Evolutionary conservation across 345 rosid species (phyloP), one percentile per base, ranked within the genome.

Genomic region (Melaleuca quinquenervia): DNA sequence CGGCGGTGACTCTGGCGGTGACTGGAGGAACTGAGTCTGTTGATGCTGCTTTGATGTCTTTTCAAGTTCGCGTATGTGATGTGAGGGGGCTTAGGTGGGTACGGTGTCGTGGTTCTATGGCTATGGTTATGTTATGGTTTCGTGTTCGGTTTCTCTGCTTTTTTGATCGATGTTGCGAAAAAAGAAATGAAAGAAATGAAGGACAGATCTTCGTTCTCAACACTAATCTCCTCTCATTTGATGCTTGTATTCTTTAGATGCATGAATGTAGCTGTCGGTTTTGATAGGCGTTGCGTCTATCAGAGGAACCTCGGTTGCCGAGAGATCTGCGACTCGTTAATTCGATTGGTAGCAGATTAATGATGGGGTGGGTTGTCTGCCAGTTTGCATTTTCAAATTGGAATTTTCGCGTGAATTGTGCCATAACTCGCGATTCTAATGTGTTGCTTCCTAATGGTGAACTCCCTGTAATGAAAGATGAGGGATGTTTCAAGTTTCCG

Each of bases 1-100:
- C 5, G 88, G 94, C 1, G 93, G 93, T n/a, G 90, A 50, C 10
- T 88, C 95, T 5, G 95, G 92, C 0, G 94, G 94, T 6, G 58
- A 83, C 84, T 83, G 84, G 84, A 83, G 84, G 84, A 83, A 52
- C 58, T 83, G 62, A 83, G 60, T 32, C 6, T 15, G 48, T 83
- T 5, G 55, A 5, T 52, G 55, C 60, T 83, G n/a, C 24, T 82
- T 20, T 52, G 55, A 8, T 45, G 16, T 11, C 50, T 20, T 50
- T 16, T 36, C 45, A 36, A 70, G 48, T 36, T 83, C 27, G 15
- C 84, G 24, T 22, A 2, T 29, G 55, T 50, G 62, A 83, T 51
- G 84, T 29, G 26, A 11, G 55, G 55, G 50, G 55, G 50, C 24
- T 32, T 20, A 16, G 7, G 60, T 82, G 41, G 52, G 48, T 82